A percentile compares a stretch with the other conserved stretches of the same genome.
phyloP scores from a whole-genome alignment of 169 alveolate species.

The Cryptosporidium baileyi region DNA sequence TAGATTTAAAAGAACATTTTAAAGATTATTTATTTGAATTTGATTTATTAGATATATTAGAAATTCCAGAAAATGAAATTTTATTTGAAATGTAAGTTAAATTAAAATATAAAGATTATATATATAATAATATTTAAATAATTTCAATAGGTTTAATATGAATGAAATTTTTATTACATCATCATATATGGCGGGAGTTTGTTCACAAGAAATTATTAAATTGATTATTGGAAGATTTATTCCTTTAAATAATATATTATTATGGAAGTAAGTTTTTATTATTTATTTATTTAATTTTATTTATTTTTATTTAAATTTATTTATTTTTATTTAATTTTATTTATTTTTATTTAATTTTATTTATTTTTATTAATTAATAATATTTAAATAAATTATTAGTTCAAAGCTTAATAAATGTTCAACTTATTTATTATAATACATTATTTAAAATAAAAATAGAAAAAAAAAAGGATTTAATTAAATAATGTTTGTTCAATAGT shows the following conservation, averaged over 20 bases:
- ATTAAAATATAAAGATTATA: background rate
- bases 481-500: background rate
- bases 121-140: background rate
- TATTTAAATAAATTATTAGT: slow-evolving; percentile 1
- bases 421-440: background rate
- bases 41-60: no score
- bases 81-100: no score
- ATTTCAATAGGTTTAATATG: background rate
- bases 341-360: no score
- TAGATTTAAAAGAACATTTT: background rate
- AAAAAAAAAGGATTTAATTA: background rate
- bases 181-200: slow-evolving; percentile 38
- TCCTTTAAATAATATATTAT: slow-evolving; percentile 35
- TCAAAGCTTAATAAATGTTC: slow-evolving; percentile 9
- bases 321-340: background rate
- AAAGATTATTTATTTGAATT: no score
- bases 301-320: background rate
- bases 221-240: slow-evolving; percentile 29
- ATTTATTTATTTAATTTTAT: background rate
- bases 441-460: background rate
- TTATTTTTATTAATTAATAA: background rate
- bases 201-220: slow-evolving; percentile 55
- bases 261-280: slow-evolving; percentile 62
- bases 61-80: no score
- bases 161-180: slow-evolving; percentile 18